Base-by-base conservation (phyloP, 352 stramenopile species). In the Peronospora tabacina region DNA sequence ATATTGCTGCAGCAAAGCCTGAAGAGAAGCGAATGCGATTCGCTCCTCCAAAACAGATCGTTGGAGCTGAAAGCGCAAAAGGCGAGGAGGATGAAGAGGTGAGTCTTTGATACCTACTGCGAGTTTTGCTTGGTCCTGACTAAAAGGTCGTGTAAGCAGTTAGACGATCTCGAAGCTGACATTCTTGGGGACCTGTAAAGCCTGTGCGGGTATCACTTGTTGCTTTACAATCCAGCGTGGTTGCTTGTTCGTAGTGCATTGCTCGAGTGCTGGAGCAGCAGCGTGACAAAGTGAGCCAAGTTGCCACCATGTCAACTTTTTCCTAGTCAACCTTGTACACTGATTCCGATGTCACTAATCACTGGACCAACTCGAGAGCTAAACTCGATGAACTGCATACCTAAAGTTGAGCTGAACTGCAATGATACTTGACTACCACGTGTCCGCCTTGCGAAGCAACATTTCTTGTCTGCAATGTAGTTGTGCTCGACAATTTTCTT, bases 131-230 rank as follows among this genome's bases (percentile, higher is more conserved):
- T 29, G n/a, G 6, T 29, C 20, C 10, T 54, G 16, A 22, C 24
- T 53, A 20, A 15, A 36, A 24, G 36, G 3, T 36, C 36, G 13
- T 47, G 41, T 26, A 15, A 37, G 20, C 37, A 89, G 78, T 62
- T 89, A 35, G 78, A 85, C 30, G 78, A 89, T 45, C 58, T 89
- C 28, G 78, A 89, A 71, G 78, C 72, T 22, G 78, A 89, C 35
- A 83, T 89, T 42, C 56, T 89, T 13, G 75, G 67, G 17, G 70
- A 72, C 28, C 49, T 88, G n/a, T 88, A 47, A 69, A 37, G 19
- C 1, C 7, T 44, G 16, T 17, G 46, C 36, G 29, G 9, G 32
- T 17, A 44, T 28, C 29, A 35, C 19, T 44, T 22, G 30, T 9
- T 33, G 6, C 38, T 38, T 48, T 32, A 28, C 11, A 35, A 28